Percentiles rank a stretch among this genome's conserved stretches.
Conservation (phyloP, 495 filamentous ascomycete species). For the Aspergillus haitiensis region DNA sequence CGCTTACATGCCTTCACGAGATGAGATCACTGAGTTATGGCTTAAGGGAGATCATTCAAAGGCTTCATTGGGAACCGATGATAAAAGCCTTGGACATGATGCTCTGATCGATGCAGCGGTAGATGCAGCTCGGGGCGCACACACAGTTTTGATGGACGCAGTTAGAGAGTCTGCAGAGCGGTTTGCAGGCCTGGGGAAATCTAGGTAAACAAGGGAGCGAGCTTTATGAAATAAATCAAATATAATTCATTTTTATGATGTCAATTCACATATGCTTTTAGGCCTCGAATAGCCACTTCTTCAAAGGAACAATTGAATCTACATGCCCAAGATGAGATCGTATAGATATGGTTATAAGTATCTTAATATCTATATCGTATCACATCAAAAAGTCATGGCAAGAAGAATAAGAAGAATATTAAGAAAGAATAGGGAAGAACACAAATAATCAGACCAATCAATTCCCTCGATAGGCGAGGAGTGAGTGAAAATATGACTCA, state of each 20-base stretch:
- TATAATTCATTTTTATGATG: background rate
- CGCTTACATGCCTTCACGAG: conserved; percentile 81
- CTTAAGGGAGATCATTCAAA: conserved; percentile 71
- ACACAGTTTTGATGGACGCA: conserved; percentile 59
- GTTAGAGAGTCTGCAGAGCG: conserved; percentile 54
- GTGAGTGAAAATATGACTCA: no score
- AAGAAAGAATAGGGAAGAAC: no score
- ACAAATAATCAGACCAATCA: background rate
- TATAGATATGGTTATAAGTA: no score
- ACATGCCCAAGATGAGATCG: no score
- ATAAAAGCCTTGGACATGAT: conserved; percentile 44
- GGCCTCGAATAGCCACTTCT: background rate
- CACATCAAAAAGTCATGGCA: no score
- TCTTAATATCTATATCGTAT: no score
- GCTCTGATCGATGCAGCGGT: conserved; percentile 62
- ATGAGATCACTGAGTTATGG: conserved; percentile 94
- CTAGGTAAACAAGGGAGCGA: conserved; percentile 6
- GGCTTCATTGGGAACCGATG: conserved; percentile 30
- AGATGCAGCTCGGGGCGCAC: conserved; percentile 58
- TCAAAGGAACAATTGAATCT: background rate
- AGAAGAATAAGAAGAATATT: no score
- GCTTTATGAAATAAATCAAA: background rate
- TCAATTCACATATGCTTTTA: background rate
- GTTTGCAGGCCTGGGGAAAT: conserved; percentile 25
- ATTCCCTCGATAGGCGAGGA: background rate